Evolutionary conservation across 768 basidiomycete genomes (phyloP).

Genomic region (Lentinula lateritia): DNA sequence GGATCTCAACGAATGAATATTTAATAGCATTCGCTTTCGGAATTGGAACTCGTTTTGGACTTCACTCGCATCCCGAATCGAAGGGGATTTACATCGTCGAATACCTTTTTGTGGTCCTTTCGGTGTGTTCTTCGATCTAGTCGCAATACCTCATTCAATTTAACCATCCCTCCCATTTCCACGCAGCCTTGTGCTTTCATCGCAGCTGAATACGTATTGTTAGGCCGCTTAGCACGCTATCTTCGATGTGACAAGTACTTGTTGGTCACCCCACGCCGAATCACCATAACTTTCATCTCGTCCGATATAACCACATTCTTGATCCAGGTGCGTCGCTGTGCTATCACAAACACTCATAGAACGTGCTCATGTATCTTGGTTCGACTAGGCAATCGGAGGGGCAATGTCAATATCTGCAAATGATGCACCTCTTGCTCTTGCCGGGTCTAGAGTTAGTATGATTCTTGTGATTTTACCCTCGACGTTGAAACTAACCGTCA

Average conservation of each 20-base stretch:
- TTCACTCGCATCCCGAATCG: conserved; percentile 49
- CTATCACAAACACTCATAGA: background rate
- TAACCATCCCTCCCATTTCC: background rate
- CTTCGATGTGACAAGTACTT: conserved; percentile 34
- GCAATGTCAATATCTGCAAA: conserved; percentile 24
- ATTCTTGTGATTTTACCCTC: background rate
- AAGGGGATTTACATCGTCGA: conserved; percentile 48
- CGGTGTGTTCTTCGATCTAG: conserved; percentile 28
- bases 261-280: conserved; percentile 28
- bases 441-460: conserved; percentile 23
- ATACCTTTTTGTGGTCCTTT: conserved; percentile 57
- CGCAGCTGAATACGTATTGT: conserved; percentile 46
- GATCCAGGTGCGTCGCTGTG: conserved; percentile 31
- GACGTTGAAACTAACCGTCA: no score
- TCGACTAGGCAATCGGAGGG: conserved; percentile 27
- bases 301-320: conserved; percentile 51
- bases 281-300: conserved; percentile 43
- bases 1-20: no score
- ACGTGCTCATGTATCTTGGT: background rate
- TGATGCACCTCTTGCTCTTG: conserved; percentile 10
- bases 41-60: conserved; percentile 47
- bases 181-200: conserved; percentile 56
- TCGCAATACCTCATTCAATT: background rate
- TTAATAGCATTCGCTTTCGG: conserved; percentile 50
- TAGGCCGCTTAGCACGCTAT: conserved; percentile 41